Conservation (phyloP, 441 rosid species). For the Pelargonium cotyledonis region DNA sequence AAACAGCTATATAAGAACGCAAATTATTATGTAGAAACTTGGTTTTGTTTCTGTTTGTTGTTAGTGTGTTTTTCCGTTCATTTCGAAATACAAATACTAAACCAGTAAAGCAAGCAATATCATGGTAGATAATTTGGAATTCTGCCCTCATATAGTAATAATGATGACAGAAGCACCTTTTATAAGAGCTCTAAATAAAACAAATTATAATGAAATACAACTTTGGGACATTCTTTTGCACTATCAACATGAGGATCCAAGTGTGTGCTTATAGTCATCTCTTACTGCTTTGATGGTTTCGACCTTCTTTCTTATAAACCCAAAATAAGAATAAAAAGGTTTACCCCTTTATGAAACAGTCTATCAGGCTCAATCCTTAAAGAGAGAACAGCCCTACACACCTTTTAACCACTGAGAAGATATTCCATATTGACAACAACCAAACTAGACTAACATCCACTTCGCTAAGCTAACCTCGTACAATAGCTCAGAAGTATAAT, state of each 20-base stretch:
- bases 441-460: constrained; percentile 3
- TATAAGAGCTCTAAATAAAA: background rate
- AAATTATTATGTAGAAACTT: no score
- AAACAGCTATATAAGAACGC: no score
- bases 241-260: background rate
- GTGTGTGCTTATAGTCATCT: background rate
- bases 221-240: background rate
- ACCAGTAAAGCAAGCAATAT: background rate
- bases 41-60: no score
- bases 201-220: background rate
- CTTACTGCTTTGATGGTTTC: background rate
- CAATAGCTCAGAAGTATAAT: background rate
- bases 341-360: background rate
- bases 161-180: background rate
- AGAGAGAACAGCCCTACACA: no score
- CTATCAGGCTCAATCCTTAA: no score
- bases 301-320: background rate
- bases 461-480: background rate
- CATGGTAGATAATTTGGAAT: background rate
- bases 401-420: background rate
- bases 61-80: no score
- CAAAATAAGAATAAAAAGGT: constrained; percentile 5
- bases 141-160: background rate
- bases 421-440: background rate
- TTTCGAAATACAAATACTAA: no score